phyloP scores from a whole-genome alignment of 257 asterid species.

The Gentiana straminea region DNA sequence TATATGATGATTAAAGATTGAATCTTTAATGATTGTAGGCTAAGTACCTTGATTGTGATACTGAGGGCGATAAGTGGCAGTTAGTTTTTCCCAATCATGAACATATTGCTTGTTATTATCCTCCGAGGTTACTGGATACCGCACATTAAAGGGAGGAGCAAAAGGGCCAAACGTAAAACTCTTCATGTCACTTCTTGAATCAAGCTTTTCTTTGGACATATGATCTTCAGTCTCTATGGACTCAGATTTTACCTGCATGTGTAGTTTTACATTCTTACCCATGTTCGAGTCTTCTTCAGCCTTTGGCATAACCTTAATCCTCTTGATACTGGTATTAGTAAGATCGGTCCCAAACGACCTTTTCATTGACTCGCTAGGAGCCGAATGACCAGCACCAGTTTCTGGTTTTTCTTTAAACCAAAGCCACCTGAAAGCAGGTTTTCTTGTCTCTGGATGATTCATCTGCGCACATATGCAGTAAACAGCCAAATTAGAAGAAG shows the following conservation, averaged over 20 bases:
- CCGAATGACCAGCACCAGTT: constrained; percentile 19
- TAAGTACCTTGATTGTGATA: constrained; percentile 82
- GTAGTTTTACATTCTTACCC: constrained; percentile 23
- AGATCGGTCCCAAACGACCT: constrained; percentile 82
- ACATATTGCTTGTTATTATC: constrained; percentile 28
- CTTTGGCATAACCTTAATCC: constrained; percentile 26
- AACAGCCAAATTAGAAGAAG: background rate
- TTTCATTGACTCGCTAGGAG: constrained; percentile 39
- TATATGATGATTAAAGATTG: no score
- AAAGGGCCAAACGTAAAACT: constrained; percentile 87
- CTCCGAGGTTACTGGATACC: constrained; percentile 37
- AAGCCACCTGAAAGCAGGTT: constrained; percentile 92
- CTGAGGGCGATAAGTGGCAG: constrained; percentile 66
- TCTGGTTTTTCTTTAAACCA: constrained; percentile 44
- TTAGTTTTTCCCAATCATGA: constrained; percentile 67
- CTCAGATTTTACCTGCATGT: constrained; percentile 40
- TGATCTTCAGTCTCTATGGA: constrained; percentile 38
- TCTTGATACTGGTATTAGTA: constrained; percentile 50
- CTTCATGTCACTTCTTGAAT: constrained; percentile 22
- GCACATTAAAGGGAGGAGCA: constrained; percentile 74
- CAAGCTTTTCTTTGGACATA: constrained; percentile 11
- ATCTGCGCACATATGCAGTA: constrained; percentile 31
- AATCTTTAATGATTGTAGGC: background rate
- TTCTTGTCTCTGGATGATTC: constrained; percentile 88
- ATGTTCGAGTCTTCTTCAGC: constrained; percentile 19